Evolutionary conservation across 306 rosid genomes (phyloP), one percentile per base, ranked within the genome.

Genomic region (Fagus sylvatica): DNA sequence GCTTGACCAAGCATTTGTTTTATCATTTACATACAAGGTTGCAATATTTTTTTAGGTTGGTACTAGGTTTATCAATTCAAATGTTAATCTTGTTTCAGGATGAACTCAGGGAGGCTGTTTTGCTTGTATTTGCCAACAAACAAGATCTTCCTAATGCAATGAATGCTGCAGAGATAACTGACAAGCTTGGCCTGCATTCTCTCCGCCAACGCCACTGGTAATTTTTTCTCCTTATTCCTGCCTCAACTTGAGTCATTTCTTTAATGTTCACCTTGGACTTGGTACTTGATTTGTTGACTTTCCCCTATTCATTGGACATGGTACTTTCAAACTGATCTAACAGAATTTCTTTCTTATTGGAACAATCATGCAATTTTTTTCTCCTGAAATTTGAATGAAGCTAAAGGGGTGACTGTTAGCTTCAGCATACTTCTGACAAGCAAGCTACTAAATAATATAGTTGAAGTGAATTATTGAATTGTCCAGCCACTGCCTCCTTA

Each of bases 91-190:
- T 72, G 76, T 81, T 86, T 73, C 95, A 93, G 98, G 98, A 93
- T 76, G 98, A 93, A 82, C 92, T 93, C 76, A 88, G 98, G 77
- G 98, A 93, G 76, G 98, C 98, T 72, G 98, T 93, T 84, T 82
- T 93, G 89, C 98, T 93, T 72, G 98, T 93, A 75, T 91, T 93
- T 85, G 98, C 98, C 84, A 93, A 93, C 93, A 93, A 93, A 84
- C 97, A 93, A 93, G 98, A 94, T 94, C 95, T 94, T 85, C 98
- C 98, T 4, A 92, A 92, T 89, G 98, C 97, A 71, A 94, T 92
- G 98, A 94, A 88, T 89, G 98, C 98, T 78, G 97, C 97, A 72
- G 97, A 94, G 89, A 94, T 94, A 80, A 92, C 97, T 40, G 97
- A 92, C 88, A 92, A 94, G 89, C 98, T 94, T 74, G 98, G 97